These are phyloP conservation scores for Actinomortierella wolfii DNA, from an alignment of 371 early-diverging fungal genomes.

Conservation along the genomic window DNA sequence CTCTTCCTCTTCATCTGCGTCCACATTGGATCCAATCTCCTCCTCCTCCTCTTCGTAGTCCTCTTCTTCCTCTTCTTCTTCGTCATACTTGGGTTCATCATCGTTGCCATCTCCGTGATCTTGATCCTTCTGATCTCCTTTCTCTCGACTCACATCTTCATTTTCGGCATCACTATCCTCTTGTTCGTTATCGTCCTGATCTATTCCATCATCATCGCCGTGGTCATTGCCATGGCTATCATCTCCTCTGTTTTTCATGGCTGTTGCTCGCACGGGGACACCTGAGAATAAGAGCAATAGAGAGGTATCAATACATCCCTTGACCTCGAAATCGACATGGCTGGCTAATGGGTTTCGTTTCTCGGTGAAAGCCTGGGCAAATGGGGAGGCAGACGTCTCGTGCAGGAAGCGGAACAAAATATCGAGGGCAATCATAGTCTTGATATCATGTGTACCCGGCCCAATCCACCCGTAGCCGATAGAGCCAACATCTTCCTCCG, in stretches of 20 bases:
- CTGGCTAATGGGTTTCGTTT: constrained; percentile 57
- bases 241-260: constrained; percentile 9
- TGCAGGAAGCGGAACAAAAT: constrained; percentile 63
- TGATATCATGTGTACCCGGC: constrained; percentile 57
- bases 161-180: constrained; percentile 2
- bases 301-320: constrained; percentile 51
- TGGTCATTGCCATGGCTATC: constrained; percentile 9
- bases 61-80: constrained; percentile 21
- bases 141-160: constrained; percentile 11
- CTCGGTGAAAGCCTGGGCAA: constrained; percentile 68
- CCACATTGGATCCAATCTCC: constrained; percentile 8
- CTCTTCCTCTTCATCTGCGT: constrained; percentile 24
- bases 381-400: constrained; percentile 61
- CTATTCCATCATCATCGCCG: constrained; percentile 13
- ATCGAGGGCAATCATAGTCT: constrained; percentile 59
- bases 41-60: constrained; percentile 4
- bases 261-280: constrained; percentile 49
- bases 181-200: constrained; percentile 12
- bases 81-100: constrained; percentile 23
- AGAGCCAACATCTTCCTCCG: constrained; percentile 62
- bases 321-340: constrained; percentile 62
- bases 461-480: constrained; percentile 71
- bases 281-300: constrained; percentile 64
- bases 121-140: constrained; percentile 18
- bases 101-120: constrained; percentile 16